Evolutionary conservation across 768 basidiomycete species (phyloP), one percentile per base, ranked within the genome.

Genomic region (Lactarius sanguifluus): DNA sequence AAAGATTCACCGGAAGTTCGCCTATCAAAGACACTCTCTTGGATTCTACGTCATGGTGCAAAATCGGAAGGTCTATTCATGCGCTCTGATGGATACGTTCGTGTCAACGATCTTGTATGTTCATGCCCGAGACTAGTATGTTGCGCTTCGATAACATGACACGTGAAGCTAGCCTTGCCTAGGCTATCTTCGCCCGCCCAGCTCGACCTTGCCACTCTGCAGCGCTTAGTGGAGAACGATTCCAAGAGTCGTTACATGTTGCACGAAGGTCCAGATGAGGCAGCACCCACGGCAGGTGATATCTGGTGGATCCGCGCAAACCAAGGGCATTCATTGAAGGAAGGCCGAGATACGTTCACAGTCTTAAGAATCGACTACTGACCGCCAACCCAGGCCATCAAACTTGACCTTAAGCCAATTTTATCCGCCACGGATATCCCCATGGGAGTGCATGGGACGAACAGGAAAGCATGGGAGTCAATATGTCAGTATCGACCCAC

Each of bases 291-390:
- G 38, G 71, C 71, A 5, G 78, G 73, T 12, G 78, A 81, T 10
- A 74, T 81, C n/a, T 91, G 91, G 91, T 92, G 89, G 88, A 93
- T 96, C 70, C 83, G 89, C 41, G 94, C 94, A 9, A 94, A 92
- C 71, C 94, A 96, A 76, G 94, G 94, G 0, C 94, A 96, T 77
- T 90, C 92, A 0, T 79, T 96, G 56, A 84, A 88, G 82, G 56
- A 84, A 88, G 81, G 94, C 88, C 68, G 10, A 0, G 32, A 43
- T 50, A 8, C 10, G 32, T 50, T 8, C 15, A 18, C 36, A 32
- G 7, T 2, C 7, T 28, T 62, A 13, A 60, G 23, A 38, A 41
- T 40, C 30, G 50, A 23, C 25, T 54, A 15, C 36, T 25, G 62
- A 61, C 41, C 43, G 20, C 41, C 36, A 23, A n/a, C 54, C 40